phyloP scores from a whole-genome alignment of 495 filamentous ascomycete genomes.

The Penicillium pancosmium region DNA sequence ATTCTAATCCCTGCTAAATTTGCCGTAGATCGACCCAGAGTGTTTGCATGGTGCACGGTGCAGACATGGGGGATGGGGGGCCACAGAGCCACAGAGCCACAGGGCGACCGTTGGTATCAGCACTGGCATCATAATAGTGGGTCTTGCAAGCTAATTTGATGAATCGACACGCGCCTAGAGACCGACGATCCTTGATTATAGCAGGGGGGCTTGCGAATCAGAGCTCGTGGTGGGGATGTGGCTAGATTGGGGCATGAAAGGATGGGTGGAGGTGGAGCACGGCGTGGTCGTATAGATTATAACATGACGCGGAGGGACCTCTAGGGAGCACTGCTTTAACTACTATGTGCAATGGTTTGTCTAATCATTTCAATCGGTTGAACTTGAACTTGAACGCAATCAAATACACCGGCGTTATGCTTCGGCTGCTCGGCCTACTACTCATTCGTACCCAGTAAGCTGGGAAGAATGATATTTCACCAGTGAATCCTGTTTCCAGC shows the following conservation, averaged over 20 bases:
- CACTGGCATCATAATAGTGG: slow-evolving; percentile 25
- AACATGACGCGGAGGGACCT: slow-evolving; percentile 14
- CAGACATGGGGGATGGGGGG: slow-evolving; percentile 11
- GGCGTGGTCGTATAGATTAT: slow-evolving; percentile 12
- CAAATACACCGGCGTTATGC: neutral
- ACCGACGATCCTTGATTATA: slow-evolving; percentile 15
- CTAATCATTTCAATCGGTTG: neutral
- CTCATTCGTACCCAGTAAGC: too few species aligned
- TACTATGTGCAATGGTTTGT: neutral
- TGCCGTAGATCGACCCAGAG: slow-evolving; percentile 15
- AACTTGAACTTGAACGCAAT: neutral
- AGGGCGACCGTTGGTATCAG: slow-evolving; percentile 10
- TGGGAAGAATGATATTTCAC: too few species aligned
- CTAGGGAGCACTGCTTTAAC: neutral
- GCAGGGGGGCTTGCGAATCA: slow-evolving; percentile 19
- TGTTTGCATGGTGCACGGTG: slow-evolving; percentile 23
- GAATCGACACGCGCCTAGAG: slow-evolving; percentile 12
- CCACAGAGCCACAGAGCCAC: slow-evolving; percentile 18
- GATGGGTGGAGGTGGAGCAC: slow-evolving; percentile 15
- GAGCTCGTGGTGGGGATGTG: slow-evolving; percentile 7
- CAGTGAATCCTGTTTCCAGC: too few species aligned
- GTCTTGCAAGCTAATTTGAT: slow-evolving; percentile 12
- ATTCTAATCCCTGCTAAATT: slow-evolving; percentile 14
- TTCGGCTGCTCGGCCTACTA: too few species aligned
- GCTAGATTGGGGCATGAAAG: slow-evolving; percentile 14